phyloP scores from a whole-genome alignment of 225 moss, liverwort and hornwort genomes.

The Climacium dendroides region DNA sequence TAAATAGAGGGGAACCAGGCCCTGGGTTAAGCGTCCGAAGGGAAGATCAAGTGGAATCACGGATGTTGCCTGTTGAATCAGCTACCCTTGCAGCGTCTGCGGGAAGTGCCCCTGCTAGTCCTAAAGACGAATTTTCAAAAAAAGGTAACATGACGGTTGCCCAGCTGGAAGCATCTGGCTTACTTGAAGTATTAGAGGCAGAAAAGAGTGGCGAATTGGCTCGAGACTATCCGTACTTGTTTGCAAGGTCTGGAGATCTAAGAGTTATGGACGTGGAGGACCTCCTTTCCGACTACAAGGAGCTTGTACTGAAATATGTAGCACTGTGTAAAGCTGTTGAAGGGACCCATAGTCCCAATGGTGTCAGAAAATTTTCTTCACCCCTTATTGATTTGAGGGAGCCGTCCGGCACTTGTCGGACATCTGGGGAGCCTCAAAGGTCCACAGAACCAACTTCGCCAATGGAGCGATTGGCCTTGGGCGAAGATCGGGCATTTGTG shows the following conservation, averaged over 20 bases:
- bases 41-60: conserved; percentile 38
- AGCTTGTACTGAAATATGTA: conserved; percentile 78
- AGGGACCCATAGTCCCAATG: conserved; percentile 13
- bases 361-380: neutral
- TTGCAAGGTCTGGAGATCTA: conserved; percentile 82
- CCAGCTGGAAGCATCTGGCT: conserved; percentile 58
- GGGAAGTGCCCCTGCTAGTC: conserved; percentile 11
- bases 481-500: conserved; percentile 10
- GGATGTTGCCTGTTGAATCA: conserved; percentile 18
- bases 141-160: conserved; percentile 16
- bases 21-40: conserved; percentile 16
- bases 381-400: conserved; percentile 28
- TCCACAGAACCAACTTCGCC: conserved; percentile 1
- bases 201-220: conserved; percentile 69
- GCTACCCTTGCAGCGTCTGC: conserved; percentile 10
- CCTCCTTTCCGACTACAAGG: conserved; percentile 81
- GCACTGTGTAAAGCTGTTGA: conserved; percentile 75
- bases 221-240: conserved; percentile 78
- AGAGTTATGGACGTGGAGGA: conserved; percentile 80
- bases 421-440: neutral
- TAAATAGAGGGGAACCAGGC: conserved; percentile 19
- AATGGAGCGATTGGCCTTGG: conserved; percentile 9
- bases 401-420: neutral
- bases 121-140: conserved; percentile 1
- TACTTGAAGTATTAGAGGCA: conserved; percentile 55